These are phyloP conservation scores for Epicoccum nigrum DNA, from an alignment of 2,329 filamentous ascomycete genomes.

Conservation along the genomic window DNA sequence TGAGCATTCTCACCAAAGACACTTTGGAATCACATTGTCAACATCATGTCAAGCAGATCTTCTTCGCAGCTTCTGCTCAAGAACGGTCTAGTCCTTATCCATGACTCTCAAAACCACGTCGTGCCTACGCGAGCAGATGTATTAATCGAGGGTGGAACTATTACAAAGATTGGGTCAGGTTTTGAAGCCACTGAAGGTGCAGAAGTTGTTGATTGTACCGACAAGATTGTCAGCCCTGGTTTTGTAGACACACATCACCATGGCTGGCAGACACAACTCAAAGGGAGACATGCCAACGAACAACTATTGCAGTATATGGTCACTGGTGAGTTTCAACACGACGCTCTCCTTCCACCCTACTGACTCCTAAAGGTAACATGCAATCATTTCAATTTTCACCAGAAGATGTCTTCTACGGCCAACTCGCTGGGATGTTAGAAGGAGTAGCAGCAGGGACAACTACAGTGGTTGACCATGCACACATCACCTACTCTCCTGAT, in stretches of 20 bases:
- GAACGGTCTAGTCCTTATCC: slow-evolving; percentile 47
- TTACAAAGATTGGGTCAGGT: slow-evolving; percentile 38
- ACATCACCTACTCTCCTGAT: slow-evolving; percentile 51
- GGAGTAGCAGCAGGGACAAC: slow-evolving; percentile 61
- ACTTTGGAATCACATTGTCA: no score
- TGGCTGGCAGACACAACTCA: slow-evolving; percentile 61
- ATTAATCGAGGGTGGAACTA: slow-evolving; percentile 43
- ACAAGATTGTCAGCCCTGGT: slow-evolving; percentile 62
- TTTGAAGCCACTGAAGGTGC: slow-evolving; percentile 37
- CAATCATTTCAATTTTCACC: slow-evolving; percentile 37
- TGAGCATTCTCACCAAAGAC: no score
- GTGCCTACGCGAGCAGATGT: slow-evolving; percentile 39
- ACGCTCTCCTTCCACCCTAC: slow-evolving; percentile 39
- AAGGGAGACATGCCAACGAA: slow-evolving; percentile 60
- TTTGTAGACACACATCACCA: slow-evolving; percentile 61
- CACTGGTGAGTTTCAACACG: slow-evolving; percentile 35
- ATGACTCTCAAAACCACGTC: slow-evolving; percentile 44
- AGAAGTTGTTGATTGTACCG: slow-evolving; percentile 56
- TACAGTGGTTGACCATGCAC: slow-evolving; percentile 60
- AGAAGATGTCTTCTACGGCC: slow-evolving; percentile 37
- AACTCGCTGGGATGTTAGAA: slow-evolving; percentile 55
- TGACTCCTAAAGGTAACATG: slow-evolving; percentile 48
- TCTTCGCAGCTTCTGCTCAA: slow-evolving; percentile 37
- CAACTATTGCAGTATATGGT: slow-evolving; percentile 53
- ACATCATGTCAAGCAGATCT: neutral